These are phyloP conservation scores for Odonthalia washingtoniensis DNA, from an alignment of 31 red algal species.

Conservation along the genomic window DNA sequence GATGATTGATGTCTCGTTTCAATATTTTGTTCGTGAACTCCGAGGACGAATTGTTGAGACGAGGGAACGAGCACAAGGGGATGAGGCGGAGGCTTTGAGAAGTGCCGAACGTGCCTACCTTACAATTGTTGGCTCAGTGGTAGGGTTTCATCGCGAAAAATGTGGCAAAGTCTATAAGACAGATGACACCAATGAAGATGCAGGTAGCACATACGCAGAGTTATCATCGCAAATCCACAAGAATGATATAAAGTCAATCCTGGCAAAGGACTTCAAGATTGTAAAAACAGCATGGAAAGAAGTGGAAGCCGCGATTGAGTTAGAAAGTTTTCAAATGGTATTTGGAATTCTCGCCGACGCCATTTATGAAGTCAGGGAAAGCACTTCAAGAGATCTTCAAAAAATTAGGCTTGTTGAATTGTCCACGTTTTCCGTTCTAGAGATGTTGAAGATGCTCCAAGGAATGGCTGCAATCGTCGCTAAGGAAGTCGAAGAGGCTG, in stretches of 20 bases:
- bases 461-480: conserved; percentile 58
- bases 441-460: conserved; percentile 82
- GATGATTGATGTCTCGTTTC: conserved; percentile 54
- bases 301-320: conserved; percentile 61
- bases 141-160: conserved; percentile 65
- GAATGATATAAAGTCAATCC: conserved; percentile 53
- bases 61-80: conserved; percentile 24
- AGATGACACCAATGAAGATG: not conserved
- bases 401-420: conserved; percentile 47
- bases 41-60: conserved; percentile 55
- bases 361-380: conserved; percentile 29
- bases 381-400: conserved; percentile 28
- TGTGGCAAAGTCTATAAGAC: conserved; percentile 46
- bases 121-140: conserved; percentile 48
- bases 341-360: conserved; percentile 66
- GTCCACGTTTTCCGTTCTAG: conserved; percentile 60
- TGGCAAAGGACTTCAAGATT: conserved; percentile 61
- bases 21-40: conserved; percentile 49
- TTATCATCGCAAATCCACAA: conserved; percentile 58
- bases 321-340: conserved; percentile 64
- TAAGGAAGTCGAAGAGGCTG: conserved; percentile 18
- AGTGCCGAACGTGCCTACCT: conserved; percentile 54
- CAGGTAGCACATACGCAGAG: not conserved
- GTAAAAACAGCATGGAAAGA: conserved; percentile 61
- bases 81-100: conserved; percentile 48